A percentile compares a stretch with the other conserved stretches of the same genome.
Evolutionary conservation across 2,329 filamentous ascomycete species (phyloP).

Genomic region (Colletotrichum horii): DNA sequence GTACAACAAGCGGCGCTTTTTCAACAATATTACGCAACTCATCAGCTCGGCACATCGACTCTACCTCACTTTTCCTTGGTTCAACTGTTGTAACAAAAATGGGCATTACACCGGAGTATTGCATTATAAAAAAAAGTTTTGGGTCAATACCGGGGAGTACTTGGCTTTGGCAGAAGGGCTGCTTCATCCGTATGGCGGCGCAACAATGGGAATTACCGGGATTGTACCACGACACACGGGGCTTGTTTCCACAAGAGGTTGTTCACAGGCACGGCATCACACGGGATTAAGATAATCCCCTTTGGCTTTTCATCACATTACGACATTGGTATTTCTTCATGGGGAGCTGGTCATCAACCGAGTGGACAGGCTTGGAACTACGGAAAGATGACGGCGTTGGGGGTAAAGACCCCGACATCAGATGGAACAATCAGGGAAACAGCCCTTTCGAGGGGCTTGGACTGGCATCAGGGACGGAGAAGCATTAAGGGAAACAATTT

Average conservation of each 20-base stretch:
- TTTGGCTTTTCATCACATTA: neutral
- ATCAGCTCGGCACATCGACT: conserved; percentile 27
- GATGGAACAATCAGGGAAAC: neutral
- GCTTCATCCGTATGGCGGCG: conserved; percentile 30
- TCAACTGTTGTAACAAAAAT: conserved; percentile 46
- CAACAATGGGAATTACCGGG: conserved; percentile 27
- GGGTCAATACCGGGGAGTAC: conserved; percentile 22
- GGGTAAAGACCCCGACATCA: neutral
- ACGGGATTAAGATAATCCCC: neutral
- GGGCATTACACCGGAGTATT: conserved; percentile 54
- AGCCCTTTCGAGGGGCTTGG: neutral
- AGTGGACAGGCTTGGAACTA: neutral
- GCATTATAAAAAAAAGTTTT: conserved; percentile 48
- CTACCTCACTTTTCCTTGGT: conserved; percentile 22
- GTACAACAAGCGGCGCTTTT: conserved; percentile 17
- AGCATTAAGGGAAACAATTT: neutral
- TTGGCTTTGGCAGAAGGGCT: conserved; percentile 32
- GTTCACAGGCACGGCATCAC: conserved; percentile 39
- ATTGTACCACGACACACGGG: conserved; percentile 11
- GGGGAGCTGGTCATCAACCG: neutral
- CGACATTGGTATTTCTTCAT: neutral
- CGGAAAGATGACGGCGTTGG: neutral
- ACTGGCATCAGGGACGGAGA: neutral
- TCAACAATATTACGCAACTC: conserved; percentile 33
- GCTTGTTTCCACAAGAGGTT: conserved; percentile 25